These are phyloP conservation scores for Lichtheimia corymbifera DNA, from an alignment of 371 early-diverging fungal genomes.

Conservation along the genomic window DNA sequence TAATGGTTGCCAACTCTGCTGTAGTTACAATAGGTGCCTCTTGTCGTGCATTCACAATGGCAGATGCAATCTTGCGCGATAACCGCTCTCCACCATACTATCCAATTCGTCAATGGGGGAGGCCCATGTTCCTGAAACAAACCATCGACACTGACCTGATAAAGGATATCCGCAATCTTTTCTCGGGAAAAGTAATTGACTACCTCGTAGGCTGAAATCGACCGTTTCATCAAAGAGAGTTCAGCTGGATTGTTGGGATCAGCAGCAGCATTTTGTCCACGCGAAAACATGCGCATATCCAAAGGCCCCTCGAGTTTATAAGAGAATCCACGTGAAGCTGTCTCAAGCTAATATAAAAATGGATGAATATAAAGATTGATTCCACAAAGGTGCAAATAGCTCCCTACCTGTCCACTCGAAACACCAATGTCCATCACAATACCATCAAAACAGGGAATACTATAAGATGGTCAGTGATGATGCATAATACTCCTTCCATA, in stretches of 20 bases:
- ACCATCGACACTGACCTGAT: slow-evolving; percentile 28
- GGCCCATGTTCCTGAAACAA: neutral
- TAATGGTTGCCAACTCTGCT: slow-evolving; percentile 48
- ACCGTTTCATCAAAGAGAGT: slow-evolving; percentile 27
- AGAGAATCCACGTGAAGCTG: slow-evolving; percentile 69
- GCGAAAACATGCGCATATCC: slow-evolving; percentile 67
- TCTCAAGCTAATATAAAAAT: slow-evolving; percentile 45
- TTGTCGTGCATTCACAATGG: slow-evolving; percentile 60
- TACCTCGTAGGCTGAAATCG: slow-evolving; percentile 56
- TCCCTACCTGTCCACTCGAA: slow-evolving; percentile 55
- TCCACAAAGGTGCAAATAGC: neutral
- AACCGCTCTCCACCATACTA: slow-evolving; percentile 62
- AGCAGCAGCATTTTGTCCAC: slow-evolving; percentile 28
- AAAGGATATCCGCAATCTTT: slow-evolving; percentile 66
- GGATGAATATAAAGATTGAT: neutral
- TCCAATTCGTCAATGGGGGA: neutral
- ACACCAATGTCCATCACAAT: slow-evolving; percentile 79
- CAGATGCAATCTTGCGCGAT: slow-evolving; percentile 62
- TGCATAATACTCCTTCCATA: neutral
- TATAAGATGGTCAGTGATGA: slow-evolving; percentile 10
- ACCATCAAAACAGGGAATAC: slow-evolving; percentile 60
- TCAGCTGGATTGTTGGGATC: slow-evolving; percentile 13
- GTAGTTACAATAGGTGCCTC: slow-evolving; percentile 58
- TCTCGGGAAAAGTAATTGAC: slow-evolving; percentile 56
- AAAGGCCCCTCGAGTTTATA: slow-evolving; percentile 68